Evolutionary conservation across 2,329 filamentous ascomycete genomes (phyloP), one percentile per base, ranked within the genome.

Genomic region (Pseudogymnoascus destructans): DNA sequence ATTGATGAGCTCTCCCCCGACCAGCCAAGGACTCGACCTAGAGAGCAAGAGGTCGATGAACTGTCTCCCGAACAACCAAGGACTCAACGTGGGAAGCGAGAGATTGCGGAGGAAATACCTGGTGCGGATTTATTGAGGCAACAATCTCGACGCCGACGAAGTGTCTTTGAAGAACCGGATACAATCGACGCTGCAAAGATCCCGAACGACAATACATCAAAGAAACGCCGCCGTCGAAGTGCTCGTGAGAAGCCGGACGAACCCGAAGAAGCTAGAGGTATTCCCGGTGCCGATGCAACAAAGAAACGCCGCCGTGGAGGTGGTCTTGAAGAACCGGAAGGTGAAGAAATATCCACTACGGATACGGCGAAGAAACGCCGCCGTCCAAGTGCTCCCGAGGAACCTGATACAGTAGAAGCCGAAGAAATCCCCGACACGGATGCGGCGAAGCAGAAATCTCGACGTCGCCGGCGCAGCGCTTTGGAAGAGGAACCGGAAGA

Each of bases 81-180:
- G 23, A 13, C 5, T 30, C 25, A 19, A 36, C 35, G 11, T 60
- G 61, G 62, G 0, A 67, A 64, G 11, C 62, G 64, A 1, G 68
- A 72, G 10, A 67, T 70, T 40, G 76, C 76, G 1, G 70, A 79
- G 57, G 75, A 77, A 46, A 71, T 79, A 10, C 66, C 70, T 36
- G 73, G 67, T 3, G 60, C 65, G 3, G 74, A 78, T 62, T 74
- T 74, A n/a, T n/a, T n/a, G n/a, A n/a, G n/a, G n/a, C n/a, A n/a
- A n/a, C n/a, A n/a, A n/a, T n/a, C 27, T 30, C 27, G 27, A 30
- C 27, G 27, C 27, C 27, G 27, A 30, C 2, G 67, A 67, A 21
- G 68, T 67, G n/a, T 68, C 40, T 1, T 46, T 13, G 6, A 46
- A n/a, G 38, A 23, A 27, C 13, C 5, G n/a, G 21, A 27, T 27